Base-by-base conservation (phyloP, 495 filamentous ascomycete genomes). In the Thermochaetoides thermophila region DNA sequence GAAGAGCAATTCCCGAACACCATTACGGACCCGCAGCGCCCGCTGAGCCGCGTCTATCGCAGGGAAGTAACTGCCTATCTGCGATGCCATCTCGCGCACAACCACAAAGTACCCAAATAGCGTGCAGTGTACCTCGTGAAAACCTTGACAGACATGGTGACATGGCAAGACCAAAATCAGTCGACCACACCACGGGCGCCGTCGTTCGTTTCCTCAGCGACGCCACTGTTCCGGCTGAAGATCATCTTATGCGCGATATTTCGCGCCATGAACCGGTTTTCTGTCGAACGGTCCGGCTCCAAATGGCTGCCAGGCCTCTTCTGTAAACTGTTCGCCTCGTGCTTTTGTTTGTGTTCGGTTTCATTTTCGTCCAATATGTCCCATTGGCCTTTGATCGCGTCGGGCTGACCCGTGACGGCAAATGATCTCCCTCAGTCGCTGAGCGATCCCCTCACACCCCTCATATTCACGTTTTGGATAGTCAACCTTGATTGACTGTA, bases 401-500 rank as follows among this genome's bases (percentile, higher is more conserved):
- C 17, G 31, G 28, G 34, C 38, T 26, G 26, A 27, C 26, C 26
- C 7, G 7, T 21, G 9, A 26, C 12, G 16, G 29, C 48, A 46
- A 50, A 52, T 52, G 43, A 29, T 20, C 22, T 27, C 20, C 21
- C n/a, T n/a, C n/a, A n/a, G n/a, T n/a, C n/a, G n/a, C n/a, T n/a
- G n/a, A n/a, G n/a, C n/a, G n/a, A n/a, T n/a, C n/a, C n/a, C n/a
- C n/a, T n/a, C n/a, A n/a, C n/a, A n/a, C n/a, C n/a, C n/a, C n/a
- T n/a, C n/a, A n/a, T n/a, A n/a, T n/a, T n/a, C n/a, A n/a, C n/a
- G n/a, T n/a, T n/a, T n/a, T n/a, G n/a, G n/a, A n/a, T n/a, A n/a
- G n/a, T n/a, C n/a, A n/a, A n/a, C n/a, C n/a, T n/a, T n/a, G n/a
- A n/a, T n/a, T n/a, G n/a, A n/a, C n/a, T n/a, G n/a, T n/a, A n/a